Conservation (phyloP, 2,329 filamentous ascomycete species). For the Xenosphaeropsis pyriputrescens region DNA sequence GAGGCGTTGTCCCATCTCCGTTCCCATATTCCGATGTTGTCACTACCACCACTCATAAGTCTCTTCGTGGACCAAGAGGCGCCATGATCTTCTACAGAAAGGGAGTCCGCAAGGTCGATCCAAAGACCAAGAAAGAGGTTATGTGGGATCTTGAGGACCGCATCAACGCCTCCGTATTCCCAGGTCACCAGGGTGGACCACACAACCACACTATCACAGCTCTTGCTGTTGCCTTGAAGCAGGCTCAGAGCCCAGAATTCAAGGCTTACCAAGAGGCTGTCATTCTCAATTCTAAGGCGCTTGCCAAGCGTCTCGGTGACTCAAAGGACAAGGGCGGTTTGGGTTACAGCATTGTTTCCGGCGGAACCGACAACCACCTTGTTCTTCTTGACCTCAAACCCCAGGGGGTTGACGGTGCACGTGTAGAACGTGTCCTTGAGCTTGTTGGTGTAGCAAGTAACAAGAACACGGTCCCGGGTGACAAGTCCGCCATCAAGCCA, state of each 20-base stretch:
- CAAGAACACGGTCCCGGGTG: constrained; percentile 97
- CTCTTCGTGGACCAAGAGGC: constrained; percentile 81
- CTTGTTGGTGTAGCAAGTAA: constrained; percentile 94
- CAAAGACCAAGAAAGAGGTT: constrained; percentile 75
- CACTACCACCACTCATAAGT: constrained; percentile 97
- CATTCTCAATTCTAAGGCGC: constrained; percentile 77
- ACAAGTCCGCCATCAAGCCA: constrained; percentile 84
- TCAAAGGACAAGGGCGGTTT: constrained; percentile 60
- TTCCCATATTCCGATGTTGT: constrained; percentile 88
- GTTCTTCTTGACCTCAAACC: constrained; percentile 86
- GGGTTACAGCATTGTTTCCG: constrained; percentile 80
- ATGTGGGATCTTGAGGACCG: constrained; percentile 83
- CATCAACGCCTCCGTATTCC: constrained; percentile 96
- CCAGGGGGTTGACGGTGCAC: constrained; percentile 73
- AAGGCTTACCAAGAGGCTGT: constrained; percentile 85
- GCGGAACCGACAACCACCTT: constrained; percentile 95
- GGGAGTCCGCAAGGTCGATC: constrained; percentile 68
- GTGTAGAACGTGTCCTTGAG: constrained; percentile 81
- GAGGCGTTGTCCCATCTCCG: constrained; percentile 78
- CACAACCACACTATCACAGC: constrained; percentile 99
- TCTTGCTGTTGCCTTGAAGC: constrained; percentile 84
- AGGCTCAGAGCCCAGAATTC: constrained; percentile 82
- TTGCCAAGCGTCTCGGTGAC: constrained; percentile 50
- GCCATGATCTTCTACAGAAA: constrained; percentile 98
- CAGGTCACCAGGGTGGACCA: constrained; percentile 91